Conservation (phyloP, 164 flowering plant species). For the Pachysandra terminalis region DNA sequence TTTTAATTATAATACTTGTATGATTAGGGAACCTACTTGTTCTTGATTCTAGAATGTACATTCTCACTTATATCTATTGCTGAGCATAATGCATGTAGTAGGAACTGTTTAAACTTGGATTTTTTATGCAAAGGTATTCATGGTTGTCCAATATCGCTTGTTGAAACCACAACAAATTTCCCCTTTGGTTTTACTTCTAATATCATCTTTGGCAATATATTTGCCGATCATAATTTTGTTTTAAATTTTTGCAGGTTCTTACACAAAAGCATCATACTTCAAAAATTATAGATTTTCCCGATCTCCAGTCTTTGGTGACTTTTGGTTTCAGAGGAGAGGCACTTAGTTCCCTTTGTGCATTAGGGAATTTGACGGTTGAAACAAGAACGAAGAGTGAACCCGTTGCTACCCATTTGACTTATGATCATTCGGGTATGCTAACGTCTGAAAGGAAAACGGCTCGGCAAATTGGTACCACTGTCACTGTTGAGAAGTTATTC, state of each 20-base stretch:
- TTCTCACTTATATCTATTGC: no score
- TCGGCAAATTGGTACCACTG: constrained; percentile 92
- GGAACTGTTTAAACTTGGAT: no score
- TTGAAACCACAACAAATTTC: no score
- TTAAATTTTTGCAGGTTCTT: constrained; percentile 51
- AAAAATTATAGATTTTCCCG: constrained; percentile 74
- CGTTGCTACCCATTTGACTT: constrained; percentile 82
- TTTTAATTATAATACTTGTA: neutral
- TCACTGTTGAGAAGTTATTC: constrained; percentile 79
- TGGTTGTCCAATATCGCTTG: no score
- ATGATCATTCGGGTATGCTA: constrained; percentile 71
- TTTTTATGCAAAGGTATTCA: no score
- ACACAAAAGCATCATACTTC: constrained; percentile 93
- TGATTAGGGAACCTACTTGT: neutral
- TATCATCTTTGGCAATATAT: no score
- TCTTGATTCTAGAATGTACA: no score
- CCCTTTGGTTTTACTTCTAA: no score
- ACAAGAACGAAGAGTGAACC: constrained; percentile 77
- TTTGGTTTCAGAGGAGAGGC: constrained; percentile 99
- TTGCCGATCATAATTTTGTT: neutral
- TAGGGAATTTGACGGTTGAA: constrained; percentile 85
- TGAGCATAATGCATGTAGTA: no score
- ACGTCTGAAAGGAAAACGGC: constrained; percentile 80
- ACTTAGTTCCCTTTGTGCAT: constrained; percentile 79
- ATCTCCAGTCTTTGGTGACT: constrained; percentile 79